Conservation (phyloP, 805 yeast genomes). For the Isabelozyma pseudorhagii region DNA sequence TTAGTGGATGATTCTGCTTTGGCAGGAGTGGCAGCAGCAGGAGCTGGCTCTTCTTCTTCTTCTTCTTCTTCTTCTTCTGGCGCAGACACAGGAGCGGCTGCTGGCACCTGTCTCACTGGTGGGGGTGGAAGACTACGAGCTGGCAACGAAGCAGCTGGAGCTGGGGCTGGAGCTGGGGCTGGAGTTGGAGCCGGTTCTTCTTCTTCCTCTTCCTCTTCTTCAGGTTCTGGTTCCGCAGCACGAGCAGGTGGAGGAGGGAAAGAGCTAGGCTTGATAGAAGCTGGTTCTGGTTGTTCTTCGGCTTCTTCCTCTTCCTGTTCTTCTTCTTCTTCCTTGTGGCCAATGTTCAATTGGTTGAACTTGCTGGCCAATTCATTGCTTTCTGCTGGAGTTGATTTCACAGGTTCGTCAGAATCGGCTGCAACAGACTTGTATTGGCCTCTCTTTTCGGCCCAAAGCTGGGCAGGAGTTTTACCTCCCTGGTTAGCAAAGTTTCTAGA, state of each 20-base stretch:
- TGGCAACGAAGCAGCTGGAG: conserved; percentile 11
- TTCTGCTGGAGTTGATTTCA: conserved; percentile 17
- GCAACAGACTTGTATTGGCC: conserved; percentile 55
- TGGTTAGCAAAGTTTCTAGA: conserved; percentile 60
- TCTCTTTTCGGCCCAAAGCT: conserved; percentile 89
- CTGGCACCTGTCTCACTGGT: conserved; percentile 8
- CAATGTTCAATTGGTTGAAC: conserved; percentile 6
- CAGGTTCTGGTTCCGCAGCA: conserved; percentile 1
- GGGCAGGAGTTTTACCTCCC: conserved; percentile 90
- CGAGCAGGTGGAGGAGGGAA: conserved; percentile 7
- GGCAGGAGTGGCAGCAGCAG: conserved; percentile 13
- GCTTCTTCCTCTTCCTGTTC: conserved; percentile 11
- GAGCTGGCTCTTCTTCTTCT: conserved; percentile 10
- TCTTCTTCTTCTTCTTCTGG: conserved; percentile 9
- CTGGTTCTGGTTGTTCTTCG: conserved; percentile 7
- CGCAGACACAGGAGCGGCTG: conserved; percentile 6
- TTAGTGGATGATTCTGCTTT: conserved; percentile 6
- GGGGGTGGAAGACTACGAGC: conserved; percentile 18
- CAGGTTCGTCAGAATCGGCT: conserved; percentile 14
- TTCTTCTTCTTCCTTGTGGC: conserved; percentile 9
- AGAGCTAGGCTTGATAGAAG: conserved; percentile 3
- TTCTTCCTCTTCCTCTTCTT: conserved; percentile 9
- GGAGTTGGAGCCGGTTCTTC: conserved; percentile 7
- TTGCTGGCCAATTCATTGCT: conserved; percentile 13
- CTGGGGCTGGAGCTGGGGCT: conserved; percentile 4